Base-by-base conservation (phyloP, 2,329 filamentous ascomycete species). In the Penicillium italicum region DNA sequence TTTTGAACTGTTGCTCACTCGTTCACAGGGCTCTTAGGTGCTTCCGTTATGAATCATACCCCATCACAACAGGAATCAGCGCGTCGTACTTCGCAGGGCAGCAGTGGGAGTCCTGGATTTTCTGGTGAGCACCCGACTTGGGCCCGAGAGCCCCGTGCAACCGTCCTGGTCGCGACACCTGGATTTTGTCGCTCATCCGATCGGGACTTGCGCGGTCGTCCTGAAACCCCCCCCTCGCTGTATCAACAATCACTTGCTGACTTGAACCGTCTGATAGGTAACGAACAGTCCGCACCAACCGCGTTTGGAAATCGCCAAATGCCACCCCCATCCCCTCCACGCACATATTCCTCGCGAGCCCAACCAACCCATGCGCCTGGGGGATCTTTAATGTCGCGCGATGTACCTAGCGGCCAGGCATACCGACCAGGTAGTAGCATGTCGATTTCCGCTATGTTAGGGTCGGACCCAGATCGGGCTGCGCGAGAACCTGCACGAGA, bases 371-470 rank as follows among this genome's bases (percentile, higher is more conserved):
- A 71, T 62, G 70, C 69, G 55, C 75, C 68, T 53, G 69, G 70
- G 54, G 67, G 74, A 28, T 75, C 49, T 70, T 72, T 30, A 71
- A 75, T 53, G 68, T 75, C 77, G 57, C 82, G 84, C 67, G 85
- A 88, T 61, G 75, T 82, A 45, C 79, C 83, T 46, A 74, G 76
- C 18, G 76, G 74, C 22, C 76, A 80, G 22, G 72, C 77, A 54
- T 77, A 82, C 69, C 79, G 85, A 56, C 81, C 82, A 12, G 81
- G 81, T 50, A 82, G 82, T 66, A 85, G 84, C 73, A 89, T 89
- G 86, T 88, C 86, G 44, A 89, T 89, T 71, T 87, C 85, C n/a
- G 86, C 86, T 42, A 83, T 90, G 73, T 80, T 89, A 57, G 86
- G 85, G 56, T 78, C 77, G 12, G 79, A 81, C 62, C 66, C 79